Evolutionary conservation across 257 asterid species (phyloP), one percentile per base, ranked within the genome.

Genomic region (Knoxia roxburghii): DNA sequence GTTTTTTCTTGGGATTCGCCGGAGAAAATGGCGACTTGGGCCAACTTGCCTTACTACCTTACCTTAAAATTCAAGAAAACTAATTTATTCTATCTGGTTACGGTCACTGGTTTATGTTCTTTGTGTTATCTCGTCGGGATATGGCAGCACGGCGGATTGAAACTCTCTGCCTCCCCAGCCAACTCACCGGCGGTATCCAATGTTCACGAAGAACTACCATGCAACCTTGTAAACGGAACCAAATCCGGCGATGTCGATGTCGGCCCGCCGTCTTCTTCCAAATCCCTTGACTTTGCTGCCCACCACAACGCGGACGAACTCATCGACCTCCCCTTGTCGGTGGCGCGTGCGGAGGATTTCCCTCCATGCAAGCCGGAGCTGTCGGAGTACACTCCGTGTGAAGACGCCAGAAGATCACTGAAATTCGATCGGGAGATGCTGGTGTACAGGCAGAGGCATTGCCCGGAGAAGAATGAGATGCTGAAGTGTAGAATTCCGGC

Each of bases 371-470:
- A 57, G 5, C 52, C 76, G 0, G 64, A 74, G 1, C 56, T 87
- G 27, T 85, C 95, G 57, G 98, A 92, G 74, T 89, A 86, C 91
- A 93, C 98, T 3, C 98, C 98, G 8, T 93, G 97, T 68, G 86
- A 93, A 49, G 94, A 89, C 82, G 67, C 82, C 5, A 59, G 68
- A 4, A 71, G 98, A 37, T 89, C 97, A 54, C 39, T 87, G 65
- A 76, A 72, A 46, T 93, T 87, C 75, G 82, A 81, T n/a, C 70
- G 98, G 21, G 40, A 61, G 26, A 93, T 74, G 94, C 83, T 86
- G 1, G 67, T 72, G 2, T 93, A 87, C 75, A 53, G 97, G 20
- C 91, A 89, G 72, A 64, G 98, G 73, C 98, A 93, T 75, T 93
- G 97, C 73, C 98, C 98, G 40, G 94, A 33, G 64, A 80, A 83